Evolutionary conservation across 352 stramenopile species (phyloP).

Genomic region (Phytophthora rubi): DNA sequence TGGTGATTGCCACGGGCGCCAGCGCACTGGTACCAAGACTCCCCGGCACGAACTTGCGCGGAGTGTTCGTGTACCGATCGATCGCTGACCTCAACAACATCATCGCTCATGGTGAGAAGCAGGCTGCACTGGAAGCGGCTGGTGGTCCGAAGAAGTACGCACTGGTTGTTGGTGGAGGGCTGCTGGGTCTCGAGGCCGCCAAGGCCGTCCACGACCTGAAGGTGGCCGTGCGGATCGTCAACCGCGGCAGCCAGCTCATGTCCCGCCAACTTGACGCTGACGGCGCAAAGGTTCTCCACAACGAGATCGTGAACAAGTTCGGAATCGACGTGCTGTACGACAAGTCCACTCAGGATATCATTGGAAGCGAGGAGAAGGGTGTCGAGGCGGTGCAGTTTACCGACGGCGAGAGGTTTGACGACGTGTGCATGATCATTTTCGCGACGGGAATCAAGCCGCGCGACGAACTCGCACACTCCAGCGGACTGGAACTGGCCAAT

Average conservation of each 20-base stretch:
- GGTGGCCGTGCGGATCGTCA: constrained; percentile 89
- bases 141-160: constrained; percentile 43
- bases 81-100: constrained; percentile 93
- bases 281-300: constrained; percentile 88
- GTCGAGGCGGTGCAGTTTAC: constrained; percentile 82
- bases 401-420: constrained; percentile 77
- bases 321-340: constrained; percentile 89
- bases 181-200: constrained; percentile 87
- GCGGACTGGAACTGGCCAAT: constrained; percentile 73
- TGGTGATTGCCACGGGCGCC: constrained; percentile 91
- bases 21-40: constrained; percentile 90
- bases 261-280: constrained; percentile 93
- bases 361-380: constrained; percentile 50
- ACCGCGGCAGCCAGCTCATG: constrained; percentile 93
- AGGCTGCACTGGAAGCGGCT: constrained; percentile 35
- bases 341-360: constrained; percentile 77
- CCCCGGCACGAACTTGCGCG: constrained; percentile 76
- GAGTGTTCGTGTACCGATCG: constrained; percentile 94
- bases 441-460: constrained; percentile 92
- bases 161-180: constrained; percentile 73
- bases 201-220: constrained; percentile 93
- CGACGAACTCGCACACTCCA: constrained; percentile 83
- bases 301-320: constrained; percentile 88
- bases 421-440: constrained; percentile 94
- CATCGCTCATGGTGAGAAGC: constrained; percentile 82